These are phyloP conservation scores for Ustilago crameri DNA, from an alignment of 1,284 basidiomycete species.

Conservation along the genomic window DNA sequence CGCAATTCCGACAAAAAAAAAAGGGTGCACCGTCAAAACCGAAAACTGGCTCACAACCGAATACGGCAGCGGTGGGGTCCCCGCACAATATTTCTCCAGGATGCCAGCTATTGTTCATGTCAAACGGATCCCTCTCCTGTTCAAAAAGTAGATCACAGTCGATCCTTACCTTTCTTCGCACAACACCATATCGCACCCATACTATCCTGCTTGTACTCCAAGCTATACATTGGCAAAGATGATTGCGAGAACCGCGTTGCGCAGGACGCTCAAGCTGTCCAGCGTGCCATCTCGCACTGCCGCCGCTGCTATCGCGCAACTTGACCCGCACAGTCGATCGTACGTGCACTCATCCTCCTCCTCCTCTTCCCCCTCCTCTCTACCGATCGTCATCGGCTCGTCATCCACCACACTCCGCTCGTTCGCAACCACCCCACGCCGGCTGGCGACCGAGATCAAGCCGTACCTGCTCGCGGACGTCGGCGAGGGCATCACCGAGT, in stretches of 20 bases:
- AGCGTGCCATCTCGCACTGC: background rate
- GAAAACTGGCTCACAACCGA: conserved; percentile 5
- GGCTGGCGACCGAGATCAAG: conserved; percentile 32
- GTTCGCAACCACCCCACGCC: conserved; percentile 41
- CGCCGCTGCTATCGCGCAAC: background rate
- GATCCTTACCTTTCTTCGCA: background rate
- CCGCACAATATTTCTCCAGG: conserved; percentile 6
- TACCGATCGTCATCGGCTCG: conserved; percentile 22
- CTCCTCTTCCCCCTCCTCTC: conserved; percentile 4
- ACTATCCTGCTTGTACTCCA: too few species aligned
- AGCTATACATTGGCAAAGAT: conserved; percentile 4
- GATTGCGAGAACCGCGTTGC: conserved; percentile 25
- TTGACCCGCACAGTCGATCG: conserved; percentile 9
- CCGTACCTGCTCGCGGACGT: conserved; percentile 91
- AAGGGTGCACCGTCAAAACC: conserved; percentile 33
- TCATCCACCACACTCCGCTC: conserved; percentile 21
- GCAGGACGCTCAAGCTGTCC: conserved; percentile 15
- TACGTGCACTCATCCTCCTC: conserved; percentile 21
- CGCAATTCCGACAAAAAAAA: too few species aligned
- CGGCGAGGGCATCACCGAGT: conserved; percentile 78
- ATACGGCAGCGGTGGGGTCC: conserved; percentile 31
- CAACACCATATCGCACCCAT: background rate
- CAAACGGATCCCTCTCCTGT: too few species aligned
- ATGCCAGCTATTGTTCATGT: too few species aligned
- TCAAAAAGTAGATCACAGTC: too few species aligned